phyloP scores from a whole-genome alignment of 257 asterid species.

The Striga asiatica region DNA sequence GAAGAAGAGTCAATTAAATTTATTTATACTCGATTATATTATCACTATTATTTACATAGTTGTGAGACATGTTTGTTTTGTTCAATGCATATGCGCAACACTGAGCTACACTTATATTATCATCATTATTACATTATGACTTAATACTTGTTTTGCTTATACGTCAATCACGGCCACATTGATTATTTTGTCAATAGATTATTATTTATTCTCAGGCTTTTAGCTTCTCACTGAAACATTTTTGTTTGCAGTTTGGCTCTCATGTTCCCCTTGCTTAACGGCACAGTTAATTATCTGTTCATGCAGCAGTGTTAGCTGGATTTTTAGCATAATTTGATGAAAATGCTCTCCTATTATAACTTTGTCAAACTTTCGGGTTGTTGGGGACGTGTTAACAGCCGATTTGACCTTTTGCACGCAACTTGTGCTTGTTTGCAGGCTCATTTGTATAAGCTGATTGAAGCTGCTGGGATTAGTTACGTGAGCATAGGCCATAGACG shows the following conservation, averaged over 20 bases:
- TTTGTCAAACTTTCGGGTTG: not conserved
- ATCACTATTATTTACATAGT: too few species aligned
- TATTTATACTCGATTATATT: too few species aligned
- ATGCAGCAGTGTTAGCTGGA: conserved; percentile 6
- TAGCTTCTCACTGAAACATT: not conserved
- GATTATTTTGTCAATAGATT: not conserved
- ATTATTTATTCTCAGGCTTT: conserved; percentile 4
- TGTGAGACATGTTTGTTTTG: too few species aligned
- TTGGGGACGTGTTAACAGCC: not conserved
- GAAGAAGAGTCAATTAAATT: too few species aligned
- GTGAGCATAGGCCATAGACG: conserved; percentile 56
- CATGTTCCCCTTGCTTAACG: conserved; percentile 17
- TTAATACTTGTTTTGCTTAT: not conserved
- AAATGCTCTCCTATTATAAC: not conserved
- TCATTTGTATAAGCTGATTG: conserved; percentile 37
- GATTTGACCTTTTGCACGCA: not conserved
- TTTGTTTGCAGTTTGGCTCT: not conserved
- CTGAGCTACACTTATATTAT: too few species aligned
- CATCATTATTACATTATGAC: too few species aligned
- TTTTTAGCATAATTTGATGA: not conserved
- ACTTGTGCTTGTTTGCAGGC: conserved; percentile 40
- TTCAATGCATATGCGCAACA: too few species aligned
- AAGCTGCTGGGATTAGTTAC: conserved; percentile 50
- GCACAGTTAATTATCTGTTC: conserved; percentile 1
- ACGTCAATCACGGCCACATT: not conserved